Evolutionary conservation across 305 asterid genomes (phyloP), one percentile per base, ranked within the genome.

Genomic region (Ajuga reptans): DNA sequence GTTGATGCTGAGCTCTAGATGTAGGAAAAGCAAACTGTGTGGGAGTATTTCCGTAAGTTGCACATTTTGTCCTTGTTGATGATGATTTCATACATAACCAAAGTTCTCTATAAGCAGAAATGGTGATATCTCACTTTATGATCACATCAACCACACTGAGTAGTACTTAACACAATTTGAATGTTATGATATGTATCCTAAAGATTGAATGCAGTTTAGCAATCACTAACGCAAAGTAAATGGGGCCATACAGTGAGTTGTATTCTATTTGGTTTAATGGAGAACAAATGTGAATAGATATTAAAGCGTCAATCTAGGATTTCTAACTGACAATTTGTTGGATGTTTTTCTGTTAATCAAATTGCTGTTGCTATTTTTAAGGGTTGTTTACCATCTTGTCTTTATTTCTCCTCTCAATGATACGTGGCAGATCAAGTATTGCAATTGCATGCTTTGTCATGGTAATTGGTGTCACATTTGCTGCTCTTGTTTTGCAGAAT

Each of bases 401-500:
- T 68, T 49, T 16, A 34, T 61, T 51, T 11, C 14, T 66, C 46
- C 55, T n/a, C 63, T 49, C 27, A 21, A 51, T 76, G 45, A 66
- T 65, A 42, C 18, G 34, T 66, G 49, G 45, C 62, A 5, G 16
- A 65, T 42, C 34, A 34, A 46, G 51, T 17, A 55, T 46, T 53
- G 66, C 36, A 57, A 72, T 60, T 62, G 45, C 54, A 16, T 15
- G 31, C 41, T 55, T 65, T 68, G 27, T 52, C 67, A 67, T 71
- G 58, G 9, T 41, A 11, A 39, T 63, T 9, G 42, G 18, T 70
- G 55, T 55, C 43, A 39, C 27, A 75, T 46, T 45, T 27, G 24
- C 31, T 77, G 54, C 31, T 56, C 68, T 53, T 73, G 69, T 56
- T 81, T 52, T 84, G 67, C 89, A 93, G 99, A 80, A 81, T 79